Conservation (phyloP, 768 basidiomycete genomes). For the Phlegmacium glaucopus region DNA sequence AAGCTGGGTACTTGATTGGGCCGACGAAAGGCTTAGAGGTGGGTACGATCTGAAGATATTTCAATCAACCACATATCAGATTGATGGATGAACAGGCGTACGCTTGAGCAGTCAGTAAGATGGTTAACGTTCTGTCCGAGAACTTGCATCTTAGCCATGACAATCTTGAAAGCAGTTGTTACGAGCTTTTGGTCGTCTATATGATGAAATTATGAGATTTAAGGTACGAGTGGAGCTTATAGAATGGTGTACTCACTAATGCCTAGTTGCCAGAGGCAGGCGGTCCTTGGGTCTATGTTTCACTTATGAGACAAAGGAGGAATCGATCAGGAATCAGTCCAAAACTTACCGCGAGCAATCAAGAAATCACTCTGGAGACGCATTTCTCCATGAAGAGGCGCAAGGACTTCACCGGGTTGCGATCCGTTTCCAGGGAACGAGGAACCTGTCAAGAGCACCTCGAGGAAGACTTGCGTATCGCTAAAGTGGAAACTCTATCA, state of each 20-base stretch:
- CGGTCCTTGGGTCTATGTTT: background rate
- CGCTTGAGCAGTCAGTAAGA: conserved; percentile 37
- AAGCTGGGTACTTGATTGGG: conserved; percentile 13
- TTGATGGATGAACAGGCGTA: conserved; percentile 1
- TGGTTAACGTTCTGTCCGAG: conserved; percentile 28
- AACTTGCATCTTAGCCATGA: conserved; percentile 30
- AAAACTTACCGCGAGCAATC: conserved; percentile 8
- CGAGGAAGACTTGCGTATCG: conserved; percentile 33
- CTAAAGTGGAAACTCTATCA: background rate
- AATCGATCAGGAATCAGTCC: too few species aligned
- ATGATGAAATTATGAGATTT: background rate
- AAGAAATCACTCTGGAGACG: conserved; percentile 34
- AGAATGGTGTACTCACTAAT: conserved; percentile 2
- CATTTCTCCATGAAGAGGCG: conserved; percentile 32
- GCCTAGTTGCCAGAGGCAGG: conserved; percentile 9
- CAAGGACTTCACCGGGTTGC: conserved; percentile 26
- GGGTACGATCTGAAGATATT: background rate
- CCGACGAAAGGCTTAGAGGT: conserved; percentile 5
- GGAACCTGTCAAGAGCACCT: conserved; percentile 22
- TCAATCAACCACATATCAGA: too few species aligned
- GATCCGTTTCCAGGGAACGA: conserved; percentile 11
- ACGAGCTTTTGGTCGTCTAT: conserved; percentile 20
- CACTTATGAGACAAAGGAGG: too few species aligned
- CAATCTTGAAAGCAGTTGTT: conserved; percentile 20
- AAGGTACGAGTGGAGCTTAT: background rate